Evolutionary conservation across 2,329 filamentous ascomycete genomes (phyloP).

Genomic region (Basipetospora sp.): DNA sequence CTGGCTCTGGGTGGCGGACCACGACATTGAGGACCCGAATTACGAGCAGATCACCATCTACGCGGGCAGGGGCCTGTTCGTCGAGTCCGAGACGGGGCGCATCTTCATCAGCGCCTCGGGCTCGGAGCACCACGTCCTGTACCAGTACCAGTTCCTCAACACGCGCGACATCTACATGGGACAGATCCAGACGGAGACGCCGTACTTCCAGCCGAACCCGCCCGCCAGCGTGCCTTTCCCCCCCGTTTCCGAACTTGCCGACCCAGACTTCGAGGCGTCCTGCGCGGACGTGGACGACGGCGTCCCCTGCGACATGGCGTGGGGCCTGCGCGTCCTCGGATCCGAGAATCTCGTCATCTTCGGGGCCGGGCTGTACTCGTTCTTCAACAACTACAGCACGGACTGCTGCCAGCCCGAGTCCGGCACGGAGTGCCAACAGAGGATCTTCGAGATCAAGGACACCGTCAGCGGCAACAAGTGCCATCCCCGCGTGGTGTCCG

Average conservation of each 20-base stretch:
- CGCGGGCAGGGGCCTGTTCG: conserved; percentile 34
- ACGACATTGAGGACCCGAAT: conserved; percentile 36
- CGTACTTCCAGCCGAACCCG: conserved; percentile 57
- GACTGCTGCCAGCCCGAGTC: conserved; percentile 28
- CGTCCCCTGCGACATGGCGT: conserved; percentile 39
- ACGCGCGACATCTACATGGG: conserved; percentile 49
- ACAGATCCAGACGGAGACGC: conserved; percentile 54
- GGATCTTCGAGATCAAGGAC: conserved; percentile 21
- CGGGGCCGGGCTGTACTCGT: conserved; percentile 52
- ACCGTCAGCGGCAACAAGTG: conserved; percentile 4
- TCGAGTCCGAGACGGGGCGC: conserved; percentile 22
- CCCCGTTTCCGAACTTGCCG: conserved; percentile 24
- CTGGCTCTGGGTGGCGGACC: conserved; percentile 35
- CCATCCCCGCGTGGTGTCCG: neutral
- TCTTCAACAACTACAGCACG: conserved; percentile 50
- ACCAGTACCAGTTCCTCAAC: conserved; percentile 51
- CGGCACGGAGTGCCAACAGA: conserved; percentile 30
- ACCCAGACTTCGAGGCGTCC: conserved; percentile 37
- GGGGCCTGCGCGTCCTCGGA: conserved; percentile 48
- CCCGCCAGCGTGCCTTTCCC: conserved; percentile 42
- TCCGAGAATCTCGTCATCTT: conserved; percentile 42
- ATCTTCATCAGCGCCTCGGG: conserved; percentile 51
- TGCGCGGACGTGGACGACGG: conserved; percentile 22
- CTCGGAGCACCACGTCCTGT: conserved; percentile 51
- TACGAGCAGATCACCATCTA: conserved; percentile 37